phyloP scores from a whole-genome alignment of 805 yeast genomes.

The Wickerhamiella dianesei region DNA sequence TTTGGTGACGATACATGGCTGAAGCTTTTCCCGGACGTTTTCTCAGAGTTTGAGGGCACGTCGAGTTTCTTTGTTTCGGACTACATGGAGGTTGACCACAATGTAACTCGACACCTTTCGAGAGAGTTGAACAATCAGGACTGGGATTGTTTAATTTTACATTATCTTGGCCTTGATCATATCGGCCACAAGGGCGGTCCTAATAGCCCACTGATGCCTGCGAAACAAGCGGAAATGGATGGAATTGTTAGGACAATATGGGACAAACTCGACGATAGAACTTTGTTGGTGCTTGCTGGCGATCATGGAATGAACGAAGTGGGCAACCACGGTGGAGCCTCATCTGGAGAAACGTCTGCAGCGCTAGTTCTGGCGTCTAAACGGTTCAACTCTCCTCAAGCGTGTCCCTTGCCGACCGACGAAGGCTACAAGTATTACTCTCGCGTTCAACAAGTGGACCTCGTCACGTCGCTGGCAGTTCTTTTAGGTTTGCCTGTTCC shows the following conservation, averaged over 20 bases:
- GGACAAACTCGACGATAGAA: constrained; percentile 30
- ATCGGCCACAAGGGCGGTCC: constrained; percentile 98
- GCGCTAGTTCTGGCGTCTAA: constrained; percentile 61
- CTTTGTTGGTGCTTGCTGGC: constrained; percentile 70
- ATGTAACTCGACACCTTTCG: constrained; percentile 79
- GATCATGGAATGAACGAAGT: constrained; percentile 91
- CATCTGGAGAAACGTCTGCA: constrained; percentile 82
- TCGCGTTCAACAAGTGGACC: constrained; percentile 50
- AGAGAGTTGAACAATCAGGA: constrained; percentile 34
- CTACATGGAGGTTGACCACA: constrained; percentile 83
- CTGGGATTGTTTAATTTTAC: constrained; percentile 84
- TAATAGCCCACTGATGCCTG: constrained; percentile 59
- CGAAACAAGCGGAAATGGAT: constrained; percentile 83
- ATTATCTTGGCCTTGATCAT: constrained; percentile 89
- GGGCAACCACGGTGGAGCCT: constrained; percentile 94
- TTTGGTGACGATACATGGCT: constrained; percentile 98
- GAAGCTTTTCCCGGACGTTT: constrained; percentile 64
- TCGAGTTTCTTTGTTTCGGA: constrained; percentile 90
- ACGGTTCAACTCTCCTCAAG: constrained; percentile 29
- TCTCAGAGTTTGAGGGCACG: constrained; percentile 67
- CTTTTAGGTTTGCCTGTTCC: constrained; percentile 57
- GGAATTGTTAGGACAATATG: constrained; percentile 42
- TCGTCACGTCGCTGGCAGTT: constrained; percentile 56
- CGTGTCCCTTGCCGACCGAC: constrained; percentile 19
- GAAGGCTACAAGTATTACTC: constrained; percentile 41